Percentiles rank a stretch among this genome's conserved stretches.
Evolutionary conservation across 2,329 filamentous ascomycete species (phyloP).

Genomic region (Stachybotrys chlorohalonatus): DNA sequence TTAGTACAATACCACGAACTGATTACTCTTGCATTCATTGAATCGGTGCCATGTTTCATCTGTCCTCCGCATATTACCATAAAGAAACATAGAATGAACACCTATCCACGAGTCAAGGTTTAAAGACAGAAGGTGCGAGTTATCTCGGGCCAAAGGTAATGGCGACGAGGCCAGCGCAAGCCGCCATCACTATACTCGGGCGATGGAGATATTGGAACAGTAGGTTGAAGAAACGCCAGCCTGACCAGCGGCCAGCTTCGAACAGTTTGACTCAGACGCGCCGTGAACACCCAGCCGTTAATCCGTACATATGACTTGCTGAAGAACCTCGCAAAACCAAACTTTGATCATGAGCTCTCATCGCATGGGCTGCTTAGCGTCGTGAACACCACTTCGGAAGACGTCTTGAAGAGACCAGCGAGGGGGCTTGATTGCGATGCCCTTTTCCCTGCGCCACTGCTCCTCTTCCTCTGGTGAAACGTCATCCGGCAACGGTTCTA

Average conservation of each 20-base stretch:
- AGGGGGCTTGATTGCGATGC: slow-evolving; percentile 63
- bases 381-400: slow-evolving; percentile 62
- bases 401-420: slow-evolving; percentile 83
- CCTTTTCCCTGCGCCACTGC: slow-evolving; percentile 53
- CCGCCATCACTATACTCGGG: background rate
- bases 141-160: background rate
- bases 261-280: background rate
- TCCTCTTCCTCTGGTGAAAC: slow-evolving; percentile 63
- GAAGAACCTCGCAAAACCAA: slow-evolving; percentile 13
- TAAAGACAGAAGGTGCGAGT: background rate
- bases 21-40: background rate
- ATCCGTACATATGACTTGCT: background rate
- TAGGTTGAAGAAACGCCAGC: background rate
- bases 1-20: no score
- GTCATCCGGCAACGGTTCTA: slow-evolving; percentile 64
- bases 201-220: background rate
- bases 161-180: background rate
- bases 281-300: slow-evolving; percentile 1
- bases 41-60: background rate
- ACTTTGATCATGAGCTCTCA: slow-evolving; percentile 26
- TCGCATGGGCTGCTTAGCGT: slow-evolving; percentile 63
- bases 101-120: background rate
- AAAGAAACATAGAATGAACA: background rate
- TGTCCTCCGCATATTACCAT: background rate
- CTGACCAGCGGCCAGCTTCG: background rate